Evolutionary conservation across 1,284 basidiomycete genomes (phyloP).

Genomic region (Lentinula novae-zelandiae): DNA sequence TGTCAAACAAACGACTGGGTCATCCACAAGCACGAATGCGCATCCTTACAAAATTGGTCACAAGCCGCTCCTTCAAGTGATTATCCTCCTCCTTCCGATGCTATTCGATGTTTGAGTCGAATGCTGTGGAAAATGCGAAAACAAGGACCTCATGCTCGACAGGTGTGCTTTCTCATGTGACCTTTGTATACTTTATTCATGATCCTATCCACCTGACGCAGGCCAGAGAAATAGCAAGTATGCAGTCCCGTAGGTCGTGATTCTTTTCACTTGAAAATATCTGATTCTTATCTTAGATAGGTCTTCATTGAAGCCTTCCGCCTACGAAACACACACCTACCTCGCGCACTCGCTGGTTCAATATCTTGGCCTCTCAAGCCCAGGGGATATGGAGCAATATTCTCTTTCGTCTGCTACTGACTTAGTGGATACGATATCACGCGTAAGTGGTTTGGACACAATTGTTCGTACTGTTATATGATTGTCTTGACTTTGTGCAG

Average conservation of each 20-base stretch:
- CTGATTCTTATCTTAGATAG: slow-evolving; percentile 37
- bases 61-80: slow-evolving; percentile 42
- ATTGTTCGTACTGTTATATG: neutral
- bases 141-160: slow-evolving; percentile 48
- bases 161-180: slow-evolving; percentile 43
- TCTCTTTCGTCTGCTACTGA: slow-evolving; percentile 55
- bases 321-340: slow-evolving; percentile 57
- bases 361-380: slow-evolving; percentile 57
- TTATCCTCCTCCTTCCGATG: slow-evolving; percentile 61
- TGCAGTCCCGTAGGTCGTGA: slow-evolving; percentile 70
- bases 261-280: neutral
- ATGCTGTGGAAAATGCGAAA: slow-evolving; percentile 66
- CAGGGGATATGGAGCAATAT: slow-evolving; percentile 53
- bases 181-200: neutral
- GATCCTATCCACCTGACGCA: slow-evolving; percentile 25
- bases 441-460: slow-evolving; percentile 35
- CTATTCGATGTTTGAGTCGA: slow-evolving; percentile 72
- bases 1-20: slow-evolving; percentile 82
- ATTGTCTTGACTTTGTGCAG: slow-evolving; percentile 32
- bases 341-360: slow-evolving; percentile 69
- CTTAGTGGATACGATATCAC: slow-evolving; percentile 69
- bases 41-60: slow-evolving; percentile 58
- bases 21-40: slow-evolving; percentile 75
- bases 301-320: slow-evolving; percentile 40
- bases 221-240: slow-evolving; percentile 60